Percentiles rank a stretch among this genome's conserved stretches.
Evolutionary conservation across 345 rosid genomes (phyloP).

Genomic region (Excoecaria cochinchinensis): DNA sequence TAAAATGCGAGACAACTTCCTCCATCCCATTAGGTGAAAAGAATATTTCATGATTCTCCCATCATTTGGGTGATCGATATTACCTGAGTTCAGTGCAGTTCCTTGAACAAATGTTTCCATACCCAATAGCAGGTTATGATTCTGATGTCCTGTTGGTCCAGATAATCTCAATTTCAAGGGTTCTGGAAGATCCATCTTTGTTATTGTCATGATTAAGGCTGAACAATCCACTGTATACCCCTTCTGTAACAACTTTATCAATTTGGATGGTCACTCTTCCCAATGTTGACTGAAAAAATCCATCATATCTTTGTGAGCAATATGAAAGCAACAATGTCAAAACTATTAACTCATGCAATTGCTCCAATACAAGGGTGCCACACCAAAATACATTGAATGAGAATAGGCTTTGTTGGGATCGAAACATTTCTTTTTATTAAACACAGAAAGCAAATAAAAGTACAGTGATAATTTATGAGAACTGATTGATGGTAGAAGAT

Average conservation of each 20-base stretch:
- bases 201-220: conserved; percentile 62
- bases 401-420: neutral
- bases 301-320: conserved; percentile 13
- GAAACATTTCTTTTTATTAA: neutral
- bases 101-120: neutral
- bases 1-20: conserved; percentile 22
- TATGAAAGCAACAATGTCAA: neutral
- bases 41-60: conserved; percentile 1
- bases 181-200: conserved; percentile 64
- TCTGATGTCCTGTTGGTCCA: conserved; percentile 59
- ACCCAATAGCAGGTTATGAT: conserved; percentile 23
- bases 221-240: conserved; percentile 66
- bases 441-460: neutral
- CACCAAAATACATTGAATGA: neutral
- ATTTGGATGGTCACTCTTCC: conserved; percentile 87
- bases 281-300: conserved; percentile 57
- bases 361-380: neutral
- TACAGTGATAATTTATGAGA: neutral
- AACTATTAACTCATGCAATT: neutral
- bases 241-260: conserved; percentile 82
- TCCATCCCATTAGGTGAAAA: conserved; percentile 15
- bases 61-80: neutral
- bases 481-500: neutral
- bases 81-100: conserved; percentile 9
- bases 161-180: conserved; percentile 71